Base-by-base conservation (phyloP, 139 green algal species). In the Tetratostichococcus sp. region DNA sequence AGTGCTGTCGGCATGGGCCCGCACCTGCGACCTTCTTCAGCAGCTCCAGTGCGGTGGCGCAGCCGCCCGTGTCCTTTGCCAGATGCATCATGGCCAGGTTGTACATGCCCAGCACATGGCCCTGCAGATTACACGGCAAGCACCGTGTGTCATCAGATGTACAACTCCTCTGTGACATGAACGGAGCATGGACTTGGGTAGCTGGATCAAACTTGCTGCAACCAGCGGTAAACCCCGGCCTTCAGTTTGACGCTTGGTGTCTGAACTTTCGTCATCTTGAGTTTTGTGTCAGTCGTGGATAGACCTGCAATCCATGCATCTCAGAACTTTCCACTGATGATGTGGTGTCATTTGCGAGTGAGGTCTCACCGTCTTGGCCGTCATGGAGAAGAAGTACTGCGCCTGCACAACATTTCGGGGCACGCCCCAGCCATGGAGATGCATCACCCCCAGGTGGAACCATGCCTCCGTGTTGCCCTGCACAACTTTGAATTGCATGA, bases 1-100 rank as follows among this genome's bases (percentile, higher is more conserved):
- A 50, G 8, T 50, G 39, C 39, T 21, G 39, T 11, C 6, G 39
- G 39, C 8, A 50, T 6, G 39, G 6, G 6, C 39, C 6, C 8
- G 39, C 19, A 62, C 43, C 43, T 35, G 43, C n/a, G 28, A 83
- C 75, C 35, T 69, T 65, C 79, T 95, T 93, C 23, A 92, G 79
- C 65, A 90, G 73, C 0, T 66, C 43, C 8, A 85, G 66, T 1
- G 90, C 90, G 1, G 69, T 31, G 2, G 30, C 19, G 82, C 87
- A 93, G 67, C 65, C 73, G 22, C 62, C n/a, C 19, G 67, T 23
- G 32, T 74, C 50, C 30, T 70, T 70, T 23, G 67, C 74, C 50
- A 94, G 79, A 43, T 94, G 88, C 87, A 98, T 90, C 82, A 96
- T 89, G 26, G 93, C 95, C 19, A 93, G 80, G 80, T 97, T 95